phyloP scores from a whole-genome alignment of 768 basidiomycete genomes.

The Lentinus brumalis region DNA sequence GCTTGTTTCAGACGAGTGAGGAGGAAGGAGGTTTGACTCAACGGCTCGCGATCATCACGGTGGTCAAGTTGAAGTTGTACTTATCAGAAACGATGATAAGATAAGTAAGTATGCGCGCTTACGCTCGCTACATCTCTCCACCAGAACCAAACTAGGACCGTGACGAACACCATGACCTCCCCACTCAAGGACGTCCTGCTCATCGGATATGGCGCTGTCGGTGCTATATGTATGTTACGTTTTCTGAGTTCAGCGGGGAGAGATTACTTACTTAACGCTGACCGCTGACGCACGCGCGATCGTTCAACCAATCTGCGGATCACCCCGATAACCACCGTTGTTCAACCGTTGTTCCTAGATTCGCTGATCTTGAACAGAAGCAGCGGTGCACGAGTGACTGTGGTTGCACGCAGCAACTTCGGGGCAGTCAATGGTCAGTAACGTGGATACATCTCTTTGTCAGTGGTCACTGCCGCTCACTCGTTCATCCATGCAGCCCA shows the following conservation, averaged over 20 bases:
- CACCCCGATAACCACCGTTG: neutral
- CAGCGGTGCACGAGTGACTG: slow-evolving; percentile 65
- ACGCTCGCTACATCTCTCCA: no score
- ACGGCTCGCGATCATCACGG: no score
- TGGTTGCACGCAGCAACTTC: slow-evolving; percentile 72
- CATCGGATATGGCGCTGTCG: slow-evolving; percentile 69
- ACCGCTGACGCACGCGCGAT: no score
- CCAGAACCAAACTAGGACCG: no score
- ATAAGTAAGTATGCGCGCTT: no score
- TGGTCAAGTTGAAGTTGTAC: no score
- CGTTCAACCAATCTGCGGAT: no score
- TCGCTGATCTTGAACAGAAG: slow-evolving; percentile 58
- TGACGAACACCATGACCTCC: neutral
- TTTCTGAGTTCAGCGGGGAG: neutral
- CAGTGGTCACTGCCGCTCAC: neutral
- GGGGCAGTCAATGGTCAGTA: slow-evolving; percentile 49
- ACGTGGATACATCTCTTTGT: neutral
- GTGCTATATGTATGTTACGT: slow-evolving; percentile 56
- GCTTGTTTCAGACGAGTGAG: no score
- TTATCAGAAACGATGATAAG: no score
- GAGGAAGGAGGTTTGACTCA: no score
- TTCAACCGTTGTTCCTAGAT: slow-evolving; percentile 37
- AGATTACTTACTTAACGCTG: neutral
- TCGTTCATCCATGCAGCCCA: slow-evolving; percentile 36
- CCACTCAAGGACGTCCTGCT: slow-evolving; percentile 51